Evolutionary conservation across 176 grass and related monocot genomes (phyloP), one percentile per base, ranked within the genome.

Genomic region (Bromus sterilis): DNA sequence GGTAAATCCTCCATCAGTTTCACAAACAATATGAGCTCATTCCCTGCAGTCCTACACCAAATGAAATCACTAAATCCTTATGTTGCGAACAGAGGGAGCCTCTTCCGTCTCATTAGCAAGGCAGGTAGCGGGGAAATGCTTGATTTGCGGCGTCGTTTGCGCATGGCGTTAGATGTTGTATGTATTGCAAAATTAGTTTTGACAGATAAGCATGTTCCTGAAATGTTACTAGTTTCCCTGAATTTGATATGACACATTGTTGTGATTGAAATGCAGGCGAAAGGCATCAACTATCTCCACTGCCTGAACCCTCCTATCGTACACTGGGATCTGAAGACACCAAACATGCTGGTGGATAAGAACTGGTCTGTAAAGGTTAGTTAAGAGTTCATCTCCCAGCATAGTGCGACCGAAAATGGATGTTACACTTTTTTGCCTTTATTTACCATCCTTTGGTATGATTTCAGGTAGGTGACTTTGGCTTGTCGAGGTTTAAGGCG

Each of bases 401-500:
- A 56, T 71, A 71, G 28, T n/a, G 7, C 1, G 11, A 36, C 72
- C 4, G n/a, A 30, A 68, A 36, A 34, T 1, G 39, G n/a, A 11
- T 49, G 13, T 72, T 84, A 28, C 30, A 34, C 25, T 77, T 80
- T 80, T 40, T 53, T 77, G 36, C 80, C 60, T 80, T 79, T 80
- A 58, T 83, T 79, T 83, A 70, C 82, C 74, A 56, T 73, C 66
- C 7, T 75, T 75, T 85, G 20, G 74, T 85, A 73, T 6, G 4
- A 36, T 31, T 86, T 78, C 78, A 98, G 95, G 95, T 98, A 61
- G 89, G 92, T 80, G 95, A 98, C 85, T 98, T 98, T 77, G 95
- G 95, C 46, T 86, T 98, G 86, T 98, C 95, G n/a, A 89, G 95
- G 93, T 98, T 98, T 86, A 98, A 98, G 60, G 92, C 92, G 9